phyloP scores from a whole-genome alignment of 371 early-diverging fungal genomes.

The Apophysomyces variabilis region DNA sequence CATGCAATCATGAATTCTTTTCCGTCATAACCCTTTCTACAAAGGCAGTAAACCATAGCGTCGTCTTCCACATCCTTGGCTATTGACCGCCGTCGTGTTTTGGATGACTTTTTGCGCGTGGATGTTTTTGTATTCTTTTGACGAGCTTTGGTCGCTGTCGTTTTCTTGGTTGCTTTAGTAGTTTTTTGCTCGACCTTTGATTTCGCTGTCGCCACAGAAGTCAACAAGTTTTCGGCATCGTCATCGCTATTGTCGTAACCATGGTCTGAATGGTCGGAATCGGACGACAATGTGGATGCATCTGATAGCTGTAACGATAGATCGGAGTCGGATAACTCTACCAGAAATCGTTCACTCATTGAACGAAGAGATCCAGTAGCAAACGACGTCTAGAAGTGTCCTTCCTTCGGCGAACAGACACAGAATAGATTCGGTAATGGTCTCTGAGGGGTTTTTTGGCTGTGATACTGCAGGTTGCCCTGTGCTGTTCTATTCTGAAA shows the following conservation, averaged over 20 bases:
- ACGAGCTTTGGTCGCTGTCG: constrained; percentile 18
- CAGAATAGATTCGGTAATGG: neutral
- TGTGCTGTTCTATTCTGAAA: neutral
- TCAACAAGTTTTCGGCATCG: constrained; percentile 13
- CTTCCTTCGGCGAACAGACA: neutral
- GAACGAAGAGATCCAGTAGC: constrained; percentile 12
- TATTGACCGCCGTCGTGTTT: constrained; percentile 4
- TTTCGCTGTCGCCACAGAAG: constrained; percentile 9
- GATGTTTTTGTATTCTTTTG: constrained; percentile 30
- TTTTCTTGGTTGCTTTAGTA: constrained; percentile 19
- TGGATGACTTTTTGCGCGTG: constrained; percentile 12
- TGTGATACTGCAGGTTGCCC: neutral
- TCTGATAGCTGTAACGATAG: constrained; percentile 47
- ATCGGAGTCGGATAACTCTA: constrained; percentile 34
- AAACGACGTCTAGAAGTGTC: constrained; percentile 3
- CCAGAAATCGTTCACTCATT: constrained; percentile 21
- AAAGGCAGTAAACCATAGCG: constrained; percentile 50
- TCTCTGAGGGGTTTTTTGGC: neutral
- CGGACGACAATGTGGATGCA: constrained; percentile 48
- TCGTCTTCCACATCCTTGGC: constrained; percentile 16
- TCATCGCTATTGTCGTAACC: constrained; percentile 18
- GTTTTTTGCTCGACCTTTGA: constrained; percentile 1
- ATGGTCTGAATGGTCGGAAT: constrained; percentile 26
- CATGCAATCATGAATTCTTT: constrained; percentile 82
- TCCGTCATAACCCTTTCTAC: constrained; percentile 68